Evolutionary conservation across 176 grass and related monocot species (phyloP).

Genomic region (Oropetium thomaeum): DNA sequence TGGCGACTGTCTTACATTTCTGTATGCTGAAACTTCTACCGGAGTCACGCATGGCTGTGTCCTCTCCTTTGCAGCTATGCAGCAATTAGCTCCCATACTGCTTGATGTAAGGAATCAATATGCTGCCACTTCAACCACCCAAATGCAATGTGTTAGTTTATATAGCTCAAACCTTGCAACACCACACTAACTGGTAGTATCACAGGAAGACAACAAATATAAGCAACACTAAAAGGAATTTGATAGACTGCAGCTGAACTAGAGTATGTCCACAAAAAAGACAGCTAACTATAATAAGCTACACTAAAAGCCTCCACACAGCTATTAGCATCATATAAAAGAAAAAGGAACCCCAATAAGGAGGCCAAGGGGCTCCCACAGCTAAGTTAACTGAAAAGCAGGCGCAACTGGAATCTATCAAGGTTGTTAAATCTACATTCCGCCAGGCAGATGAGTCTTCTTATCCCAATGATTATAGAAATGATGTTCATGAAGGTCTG

Average conservation of each 20-base stretch:
- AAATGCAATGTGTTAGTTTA: neutral
- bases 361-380: neutral
- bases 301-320: neutral
- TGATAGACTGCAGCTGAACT: neutral
- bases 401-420: neutral
- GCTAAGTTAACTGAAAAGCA: slow-evolving; percentile 5
- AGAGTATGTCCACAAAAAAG: neutral
- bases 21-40: slow-evolving; percentile 61
- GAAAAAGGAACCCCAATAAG: neutral
- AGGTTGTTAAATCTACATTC: slow-evolving; percentile 13
- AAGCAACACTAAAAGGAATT: no score
- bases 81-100: slow-evolving; percentile 90
- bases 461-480: neutral
- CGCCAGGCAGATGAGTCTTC: neutral
- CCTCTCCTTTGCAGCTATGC: slow-evolving; percentile 68
- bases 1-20: slow-evolving; percentile 76
- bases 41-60: slow-evolving; percentile 47
- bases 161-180: neutral
- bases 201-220: neutral
- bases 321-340: neutral
- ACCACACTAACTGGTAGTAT: neutral
- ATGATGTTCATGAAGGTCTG: neutral
- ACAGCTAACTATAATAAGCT: neutral
- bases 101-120: slow-evolving; percentile 27
- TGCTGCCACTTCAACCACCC: slow-evolving; percentile 15